Evolutionary conservation across 495 filamentous ascomycete genomes (phyloP), one percentile per base, ranked within the genome.

Genomic region (Podospora australis): DNA sequence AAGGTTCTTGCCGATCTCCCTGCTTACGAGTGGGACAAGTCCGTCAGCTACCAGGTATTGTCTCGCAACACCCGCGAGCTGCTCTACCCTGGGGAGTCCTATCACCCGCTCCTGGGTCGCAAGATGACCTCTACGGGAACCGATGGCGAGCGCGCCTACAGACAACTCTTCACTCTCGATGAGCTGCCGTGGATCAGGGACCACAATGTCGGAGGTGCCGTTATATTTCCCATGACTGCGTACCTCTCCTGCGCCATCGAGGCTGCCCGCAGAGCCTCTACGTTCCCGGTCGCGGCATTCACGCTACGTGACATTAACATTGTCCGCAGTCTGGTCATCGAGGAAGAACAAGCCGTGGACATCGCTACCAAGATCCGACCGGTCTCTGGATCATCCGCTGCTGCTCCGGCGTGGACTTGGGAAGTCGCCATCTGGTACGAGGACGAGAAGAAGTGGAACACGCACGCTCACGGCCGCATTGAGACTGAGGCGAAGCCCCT

Each of bases 111-210:
- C 3, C 32, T 36, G 3, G 32, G 32, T 17, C 32, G 32, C 32
- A 36, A 36, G 13, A 17, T 17, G 5, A 17, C 32, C 32, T 36
- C 32, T 6, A 36, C 7, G 5, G 32, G 32, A n/a, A 36, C 14
- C 32, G 32, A n/a, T 8, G 19, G 19, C 32, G 32, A 36, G 32
- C 32, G 32, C 9, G 19, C 32, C 2, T 36, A 36, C n/a, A n/a
- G 32, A 6, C 19, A n/a, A 6, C 32, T 36, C 32, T 36, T 36
- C 32, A 36, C n/a, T 17, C 32, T 36, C 5, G 32, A 36, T 17
- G 32, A 36, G n/a, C 14, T 36, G n/a, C 32, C 32, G n/a, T 36
- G 32, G 32, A 36, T 36, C 32, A n/a, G 32, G n/a, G 32, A 36
- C 32, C 32, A 36, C 13, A 36, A 36, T 17, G 32, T 36, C 32